These are phyloP conservation scores for Silene noctiflora DNA, from an alignment of 179 eudicot species.

Conservation along the genomic window DNA sequence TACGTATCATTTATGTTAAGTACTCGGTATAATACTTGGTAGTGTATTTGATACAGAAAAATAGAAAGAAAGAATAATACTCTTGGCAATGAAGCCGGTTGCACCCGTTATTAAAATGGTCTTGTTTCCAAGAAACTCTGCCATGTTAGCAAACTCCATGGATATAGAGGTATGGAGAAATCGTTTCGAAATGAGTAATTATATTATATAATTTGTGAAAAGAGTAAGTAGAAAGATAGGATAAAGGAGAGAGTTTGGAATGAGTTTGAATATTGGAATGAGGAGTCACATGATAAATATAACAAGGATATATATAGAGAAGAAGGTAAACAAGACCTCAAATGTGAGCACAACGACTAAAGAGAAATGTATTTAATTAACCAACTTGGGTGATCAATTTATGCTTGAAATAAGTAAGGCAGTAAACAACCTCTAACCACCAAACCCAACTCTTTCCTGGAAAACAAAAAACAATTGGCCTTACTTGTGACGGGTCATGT, in stretches of 20 bases:
- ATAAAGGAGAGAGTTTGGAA: not conserved
- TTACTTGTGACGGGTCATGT: too few species aligned
- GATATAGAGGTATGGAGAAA: not conserved
- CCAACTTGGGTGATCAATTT: slow-evolving; percentile 17
- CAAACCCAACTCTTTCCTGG: slow-evolving; percentile 7
- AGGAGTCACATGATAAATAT: not conserved
- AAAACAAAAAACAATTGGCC: too few species aligned
- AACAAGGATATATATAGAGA: not conserved
- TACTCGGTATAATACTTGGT: not conserved
- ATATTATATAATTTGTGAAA: not conserved
- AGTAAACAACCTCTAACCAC: slow-evolving; percentile 22
- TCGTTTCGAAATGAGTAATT: not conserved
- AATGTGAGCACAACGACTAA: not conserved
- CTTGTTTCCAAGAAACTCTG: slow-evolving; percentile 45
- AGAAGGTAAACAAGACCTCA: too few species aligned
- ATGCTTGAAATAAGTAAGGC: not conserved
- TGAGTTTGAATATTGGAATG: not conserved
- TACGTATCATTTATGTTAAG: not conserved
- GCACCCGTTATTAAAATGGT: slow-evolving; percentile 63
- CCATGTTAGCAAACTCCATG: slow-evolving; percentile 43
- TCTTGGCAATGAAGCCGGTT: slow-evolving; percentile 65
- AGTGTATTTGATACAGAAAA: too few species aligned
- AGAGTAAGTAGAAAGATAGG: not conserved
- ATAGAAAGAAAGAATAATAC: slow-evolving; percentile 17
- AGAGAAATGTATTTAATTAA: not conserved